These are phyloP conservation scores for Coleophoma crateriformis DNA, from an alignment of 2,329 filamentous ascomycete species.

Conservation along the genomic window DNA sequence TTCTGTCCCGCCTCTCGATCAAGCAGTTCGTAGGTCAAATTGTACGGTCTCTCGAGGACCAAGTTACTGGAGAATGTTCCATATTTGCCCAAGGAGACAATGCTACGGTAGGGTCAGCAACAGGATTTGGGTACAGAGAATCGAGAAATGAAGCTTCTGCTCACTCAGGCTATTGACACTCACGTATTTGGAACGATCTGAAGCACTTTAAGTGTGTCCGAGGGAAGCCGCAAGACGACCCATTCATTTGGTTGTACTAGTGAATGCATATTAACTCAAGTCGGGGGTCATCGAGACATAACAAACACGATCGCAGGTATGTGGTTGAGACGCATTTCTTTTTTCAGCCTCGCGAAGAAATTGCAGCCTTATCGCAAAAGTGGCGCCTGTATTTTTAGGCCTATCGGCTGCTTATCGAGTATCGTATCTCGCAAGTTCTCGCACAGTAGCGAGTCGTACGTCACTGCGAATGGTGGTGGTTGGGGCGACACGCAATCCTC, in stretches of 20 bases:
- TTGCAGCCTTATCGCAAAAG: background rate
- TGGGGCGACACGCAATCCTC: background rate
- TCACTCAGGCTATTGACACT: slow-evolving; percentile 20
- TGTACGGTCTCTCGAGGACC: slow-evolving; percentile 83
- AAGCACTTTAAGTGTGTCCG: slow-evolving; percentile 50
- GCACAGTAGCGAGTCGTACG: too few species aligned
- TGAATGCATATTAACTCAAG: slow-evolving; percentile 18
- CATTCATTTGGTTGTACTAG: slow-evolving; percentile 52
- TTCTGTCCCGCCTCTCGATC: slow-evolving; percentile 61
- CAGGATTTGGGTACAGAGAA: slow-evolving; percentile 4
- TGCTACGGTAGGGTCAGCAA: slow-evolving; percentile 44
- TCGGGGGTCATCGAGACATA: background rate
- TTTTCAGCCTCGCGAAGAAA: background rate
- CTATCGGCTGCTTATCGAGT: background rate
- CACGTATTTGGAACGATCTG: slow-evolving; percentile 58
- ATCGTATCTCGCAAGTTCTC: background rate
- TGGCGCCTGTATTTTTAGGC: too few species aligned
- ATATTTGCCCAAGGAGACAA: slow-evolving; percentile 86
- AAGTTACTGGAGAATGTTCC: slow-evolving; percentile 86
- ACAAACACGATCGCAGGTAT: too few species aligned
- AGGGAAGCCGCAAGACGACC: slow-evolving; percentile 55
- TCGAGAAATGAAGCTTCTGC: slow-evolving; percentile 9
- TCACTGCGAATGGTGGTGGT: too few species aligned
- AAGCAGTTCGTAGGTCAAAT: slow-evolving; percentile 85
- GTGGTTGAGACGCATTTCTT: too few species aligned